A percentile compares a stretch with the other conserved stretches of the same genome.
These are phyloP conservation scores for Vicia villosa DNA, from an alignment of 306 rosid genomes.

Conservation along the genomic window DNA sequence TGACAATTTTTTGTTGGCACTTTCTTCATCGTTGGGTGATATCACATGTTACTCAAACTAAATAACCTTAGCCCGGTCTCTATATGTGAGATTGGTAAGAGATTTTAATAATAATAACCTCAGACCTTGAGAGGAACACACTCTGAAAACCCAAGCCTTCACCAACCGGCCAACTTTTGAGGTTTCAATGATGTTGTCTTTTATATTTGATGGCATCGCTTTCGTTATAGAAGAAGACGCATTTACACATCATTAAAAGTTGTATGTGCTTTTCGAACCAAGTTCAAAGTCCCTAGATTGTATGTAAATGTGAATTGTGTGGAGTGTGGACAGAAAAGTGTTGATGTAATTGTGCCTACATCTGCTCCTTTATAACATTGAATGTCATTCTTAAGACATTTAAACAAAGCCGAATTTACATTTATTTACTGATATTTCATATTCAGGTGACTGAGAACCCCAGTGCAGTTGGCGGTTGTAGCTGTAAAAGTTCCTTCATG, in stretches of 20 bases:
- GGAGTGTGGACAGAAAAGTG: background rate
- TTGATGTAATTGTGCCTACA: background rate
- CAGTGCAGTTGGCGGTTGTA: conserved; percentile 96
- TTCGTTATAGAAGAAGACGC: background rate
- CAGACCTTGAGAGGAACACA: too few relatives aligned
- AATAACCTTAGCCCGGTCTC: background rate
- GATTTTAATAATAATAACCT: too few relatives aligned
- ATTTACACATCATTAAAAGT: background rate
- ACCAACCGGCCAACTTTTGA: too few relatives aligned
- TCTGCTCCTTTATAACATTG: background rate
- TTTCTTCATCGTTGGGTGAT: background rate
- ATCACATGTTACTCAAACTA: conserved; percentile 1
- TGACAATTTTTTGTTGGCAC: background rate
- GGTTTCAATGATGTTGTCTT: background rate
- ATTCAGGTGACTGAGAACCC: conserved; percentile 86
- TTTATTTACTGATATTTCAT: conserved; percentile 37
- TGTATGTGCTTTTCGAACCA: background rate
- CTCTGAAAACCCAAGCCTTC: too few relatives aligned
- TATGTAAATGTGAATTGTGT: conserved; percentile 5
- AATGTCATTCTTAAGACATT: background rate
- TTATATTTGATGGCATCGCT: background rate
- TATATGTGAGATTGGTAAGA: background rate
- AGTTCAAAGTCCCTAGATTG: conserved; percentile 1
- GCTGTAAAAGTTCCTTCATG: conserved; percentile 95
- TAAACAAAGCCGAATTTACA: background rate